A percentile compares a stretch with the other conserved stretches of the same genome.
Conservation (phyloP, 2,329 filamentous ascomycete genomes). For the Penicillium sp. region DNA sequence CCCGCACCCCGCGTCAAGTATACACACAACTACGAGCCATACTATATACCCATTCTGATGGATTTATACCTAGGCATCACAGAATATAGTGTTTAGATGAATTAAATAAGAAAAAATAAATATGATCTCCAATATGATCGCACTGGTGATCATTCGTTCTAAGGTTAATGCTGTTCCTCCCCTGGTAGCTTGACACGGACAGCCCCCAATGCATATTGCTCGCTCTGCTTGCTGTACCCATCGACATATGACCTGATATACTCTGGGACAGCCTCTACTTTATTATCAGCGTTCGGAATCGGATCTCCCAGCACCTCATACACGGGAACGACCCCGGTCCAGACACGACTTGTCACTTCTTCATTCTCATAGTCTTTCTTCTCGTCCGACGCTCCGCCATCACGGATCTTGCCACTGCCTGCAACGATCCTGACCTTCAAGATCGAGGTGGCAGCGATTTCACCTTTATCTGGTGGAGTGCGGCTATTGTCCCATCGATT, state of each 20-base stretch:
- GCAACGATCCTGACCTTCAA: constrained; percentile 64
- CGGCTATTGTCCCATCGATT: constrained; percentile 66
- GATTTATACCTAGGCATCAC: too few species aligned
- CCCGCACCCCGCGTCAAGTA: constrained; percentile 7
- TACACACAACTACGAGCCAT: too few species aligned
- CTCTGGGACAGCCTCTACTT: constrained; percentile 55
- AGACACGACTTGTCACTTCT: constrained; percentile 49
- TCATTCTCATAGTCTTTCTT: constrained; percentile 49
- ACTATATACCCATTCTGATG: too few species aligned
- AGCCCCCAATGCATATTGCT: constrained; percentile 38
- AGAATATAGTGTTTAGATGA: too few species aligned
- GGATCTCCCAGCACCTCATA: constrained; percentile 63
- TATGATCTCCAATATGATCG: too few species aligned
- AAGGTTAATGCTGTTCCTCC: constrained; percentile 12
- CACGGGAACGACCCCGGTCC: constrained; percentile 63
- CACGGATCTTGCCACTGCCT: constrained; percentile 71
- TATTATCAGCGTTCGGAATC: constrained; percentile 57
- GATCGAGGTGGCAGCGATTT: constrained; percentile 72
- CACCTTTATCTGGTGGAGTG: constrained; percentile 65
- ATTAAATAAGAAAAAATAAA: too few species aligned
- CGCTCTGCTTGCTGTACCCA: constrained; percentile 44
- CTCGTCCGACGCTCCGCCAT: constrained; percentile 61
- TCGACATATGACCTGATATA: constrained; percentile 57
- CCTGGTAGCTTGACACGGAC: constrained; percentile 24
- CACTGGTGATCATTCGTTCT: too few species aligned